Evolutionary conservation across 129 eudicot species (phyloP).

Genomic region (Lonicera japonica): DNA sequence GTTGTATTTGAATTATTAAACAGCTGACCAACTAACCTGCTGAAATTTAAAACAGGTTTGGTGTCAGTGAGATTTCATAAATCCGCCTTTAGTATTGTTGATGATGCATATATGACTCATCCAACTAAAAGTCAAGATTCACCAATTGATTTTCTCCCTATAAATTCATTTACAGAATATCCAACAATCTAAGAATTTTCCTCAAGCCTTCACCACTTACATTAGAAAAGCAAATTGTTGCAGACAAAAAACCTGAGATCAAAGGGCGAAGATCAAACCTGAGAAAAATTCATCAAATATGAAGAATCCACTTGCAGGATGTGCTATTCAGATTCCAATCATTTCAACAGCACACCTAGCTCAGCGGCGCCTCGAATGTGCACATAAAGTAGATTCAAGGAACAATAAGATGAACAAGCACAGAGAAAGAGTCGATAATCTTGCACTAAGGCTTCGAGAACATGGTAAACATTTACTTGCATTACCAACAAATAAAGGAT

Average conservation of each 20-base stretch:
- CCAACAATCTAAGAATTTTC: not conserved
- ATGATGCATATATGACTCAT: conserved; percentile 7
- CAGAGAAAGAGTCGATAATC: not conserved
- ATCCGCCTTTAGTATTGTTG: not conserved
- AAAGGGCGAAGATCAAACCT: not conserved
- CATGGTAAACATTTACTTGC: conserved; percentile 4
- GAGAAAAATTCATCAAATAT: not conserved
- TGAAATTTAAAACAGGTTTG: not conserved
- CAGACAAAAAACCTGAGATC: not conserved
- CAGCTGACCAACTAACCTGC: conserved; percentile 2
- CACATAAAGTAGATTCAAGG: not conserved
- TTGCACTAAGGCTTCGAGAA: not conserved
- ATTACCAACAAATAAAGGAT: not conserved
- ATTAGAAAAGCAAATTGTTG: not conserved
- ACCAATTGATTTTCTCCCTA: not conserved
- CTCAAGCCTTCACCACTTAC: not conserved
- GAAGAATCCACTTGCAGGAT: not conserved
- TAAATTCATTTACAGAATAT: not conserved
- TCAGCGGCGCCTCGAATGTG: not conserved
- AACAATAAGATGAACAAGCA: conserved; percentile 7
- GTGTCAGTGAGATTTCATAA: not conserved
- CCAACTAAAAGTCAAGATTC: not conserved
- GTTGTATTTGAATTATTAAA: not conserved
- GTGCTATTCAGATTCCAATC: not conserved
- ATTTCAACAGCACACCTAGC: not conserved